phyloP scores from a whole-genome alignment of 2,329 filamentous ascomycete species.

The Aspergillus amoenus region DNA sequence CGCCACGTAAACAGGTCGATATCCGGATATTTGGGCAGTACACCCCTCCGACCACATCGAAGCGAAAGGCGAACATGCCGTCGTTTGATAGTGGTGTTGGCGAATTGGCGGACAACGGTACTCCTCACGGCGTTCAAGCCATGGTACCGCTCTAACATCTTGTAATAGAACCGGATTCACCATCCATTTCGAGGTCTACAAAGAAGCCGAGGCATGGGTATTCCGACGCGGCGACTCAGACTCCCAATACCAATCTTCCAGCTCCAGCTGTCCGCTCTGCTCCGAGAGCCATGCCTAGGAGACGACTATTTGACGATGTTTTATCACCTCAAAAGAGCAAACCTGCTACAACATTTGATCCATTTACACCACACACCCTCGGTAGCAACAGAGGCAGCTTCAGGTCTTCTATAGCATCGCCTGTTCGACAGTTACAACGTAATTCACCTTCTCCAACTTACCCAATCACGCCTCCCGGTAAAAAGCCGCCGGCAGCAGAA shows the following conservation, averaged over 20 bases:
- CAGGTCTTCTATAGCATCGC: not conserved
- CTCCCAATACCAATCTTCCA: not conserved
- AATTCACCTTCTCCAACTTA: not conserved
- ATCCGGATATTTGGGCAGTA: slow-evolving; percentile 3
- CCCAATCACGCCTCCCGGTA: not conserved
- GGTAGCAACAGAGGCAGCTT: not conserved
- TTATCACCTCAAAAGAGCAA: not conserved
- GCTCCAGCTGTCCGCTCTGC: not conserved
- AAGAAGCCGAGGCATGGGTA: not conserved
- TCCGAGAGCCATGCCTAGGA: not conserved
- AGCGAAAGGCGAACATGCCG: not conserved
- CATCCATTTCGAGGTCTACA: not conserved
- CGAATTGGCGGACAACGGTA: not conserved
- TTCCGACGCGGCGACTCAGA: not conserved
- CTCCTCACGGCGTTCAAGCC: not conserved
- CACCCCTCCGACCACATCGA: slow-evolving; percentile 1
- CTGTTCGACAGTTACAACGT: not conserved
- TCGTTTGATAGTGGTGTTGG: slow-evolving; percentile 8
- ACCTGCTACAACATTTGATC: not conserved
- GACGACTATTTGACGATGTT: not conserved
- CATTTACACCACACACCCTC: not conserved
- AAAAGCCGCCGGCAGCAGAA: too few species aligned
- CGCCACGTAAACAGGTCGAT: slow-evolving; percentile 6
- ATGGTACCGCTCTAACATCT: not conserved
- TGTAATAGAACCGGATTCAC: not conserved